Evolutionary conservation across 768 basidiomycete genomes (phyloP).

Genomic region (Crassisporium funariophilum): DNA sequence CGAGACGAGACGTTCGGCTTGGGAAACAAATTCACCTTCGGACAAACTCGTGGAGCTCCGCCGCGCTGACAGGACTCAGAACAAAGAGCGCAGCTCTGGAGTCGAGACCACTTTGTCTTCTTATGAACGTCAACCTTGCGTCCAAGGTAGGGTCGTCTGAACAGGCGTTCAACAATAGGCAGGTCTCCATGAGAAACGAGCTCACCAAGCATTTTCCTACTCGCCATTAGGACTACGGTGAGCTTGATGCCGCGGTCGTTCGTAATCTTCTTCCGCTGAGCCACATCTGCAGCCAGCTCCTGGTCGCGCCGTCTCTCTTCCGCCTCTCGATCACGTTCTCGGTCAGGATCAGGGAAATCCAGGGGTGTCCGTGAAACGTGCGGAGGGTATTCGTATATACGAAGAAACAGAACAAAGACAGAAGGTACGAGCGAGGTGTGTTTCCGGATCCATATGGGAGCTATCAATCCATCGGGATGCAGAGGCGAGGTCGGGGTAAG

Average conservation of each 20-base stretch:
- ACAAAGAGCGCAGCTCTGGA: conserved; percentile 93
- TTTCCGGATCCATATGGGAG: conserved; percentile 97
- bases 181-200: conserved; percentile 11
- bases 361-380: conserved; percentile 52
- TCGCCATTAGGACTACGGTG: conserved; percentile 93
- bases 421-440: conserved; percentile 90
- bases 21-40: conserved; percentile 53
- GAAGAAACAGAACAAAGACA: conserved; percentile 90
- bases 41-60: conserved; percentile 89
- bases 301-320: conserved; percentile 76
- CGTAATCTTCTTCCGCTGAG: conserved; percentile 74
- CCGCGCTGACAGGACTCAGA: conserved; percentile 85
- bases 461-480: conserved; percentile 93
- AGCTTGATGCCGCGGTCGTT: conserved; percentile 91
- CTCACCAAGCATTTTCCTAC: conserved; percentile 81
- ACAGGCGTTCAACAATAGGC: not conserved
- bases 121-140: conserved; percentile 79
- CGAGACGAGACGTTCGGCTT: not conserved
- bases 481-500: conserved; percentile 86
- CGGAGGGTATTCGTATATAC: conserved; percentile 70
- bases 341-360: conserved; percentile 53
- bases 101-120: conserved; percentile 86
- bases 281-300: conserved; percentile 80
- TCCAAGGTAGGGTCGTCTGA: conserved; percentile 87
- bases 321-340: conserved; percentile 56